Evolutionary conservation across 176 grass and related monocot genomes (phyloP).

Genomic region (Musa troglodytarum): DNA sequence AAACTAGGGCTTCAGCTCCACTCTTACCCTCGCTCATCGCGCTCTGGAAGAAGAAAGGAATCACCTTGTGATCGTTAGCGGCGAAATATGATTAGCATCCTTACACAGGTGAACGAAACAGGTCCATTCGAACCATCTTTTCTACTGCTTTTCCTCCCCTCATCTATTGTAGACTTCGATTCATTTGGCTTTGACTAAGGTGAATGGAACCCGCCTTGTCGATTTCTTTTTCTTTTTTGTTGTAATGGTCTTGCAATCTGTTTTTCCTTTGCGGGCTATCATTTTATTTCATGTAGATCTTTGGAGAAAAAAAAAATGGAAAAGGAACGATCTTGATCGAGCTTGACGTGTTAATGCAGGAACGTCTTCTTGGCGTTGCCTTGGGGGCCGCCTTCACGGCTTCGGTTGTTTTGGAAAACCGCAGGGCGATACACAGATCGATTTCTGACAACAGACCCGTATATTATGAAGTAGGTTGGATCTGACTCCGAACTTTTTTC

Average conservation of each 20-base stretch:
- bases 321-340: neutral
- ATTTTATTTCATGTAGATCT: too few relatives aligned
- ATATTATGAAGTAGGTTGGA: constrained; percentile 23
- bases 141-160: neutral
- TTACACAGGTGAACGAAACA: constrained; percentile 27
- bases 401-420: constrained; percentile 26
- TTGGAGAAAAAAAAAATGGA: too few relatives aligned
- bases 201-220: too few relatives aligned
- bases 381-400: constrained; percentile 30
- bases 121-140: neutral
- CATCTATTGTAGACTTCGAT: too few relatives aligned
- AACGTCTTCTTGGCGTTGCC: constrained; percentile 34
- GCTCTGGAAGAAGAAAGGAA: neutral
- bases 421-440: constrained; percentile 18
- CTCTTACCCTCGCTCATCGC: neutral
- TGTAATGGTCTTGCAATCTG: too few relatives aligned
- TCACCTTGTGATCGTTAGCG: neutral
- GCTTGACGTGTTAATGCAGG: constrained; percentile 17
- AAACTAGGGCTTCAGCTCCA: neutral
- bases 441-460: constrained; percentile 10
- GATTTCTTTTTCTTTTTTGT: too few relatives aligned
- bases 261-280: too few relatives aligned
- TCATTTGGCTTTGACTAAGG: too few relatives aligned
- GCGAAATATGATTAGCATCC: constrained; percentile 33
- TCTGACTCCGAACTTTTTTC: neutral